Evolutionary conservation across 331 rosid species (phyloP).

Genomic region (Quercus phellos): DNA sequence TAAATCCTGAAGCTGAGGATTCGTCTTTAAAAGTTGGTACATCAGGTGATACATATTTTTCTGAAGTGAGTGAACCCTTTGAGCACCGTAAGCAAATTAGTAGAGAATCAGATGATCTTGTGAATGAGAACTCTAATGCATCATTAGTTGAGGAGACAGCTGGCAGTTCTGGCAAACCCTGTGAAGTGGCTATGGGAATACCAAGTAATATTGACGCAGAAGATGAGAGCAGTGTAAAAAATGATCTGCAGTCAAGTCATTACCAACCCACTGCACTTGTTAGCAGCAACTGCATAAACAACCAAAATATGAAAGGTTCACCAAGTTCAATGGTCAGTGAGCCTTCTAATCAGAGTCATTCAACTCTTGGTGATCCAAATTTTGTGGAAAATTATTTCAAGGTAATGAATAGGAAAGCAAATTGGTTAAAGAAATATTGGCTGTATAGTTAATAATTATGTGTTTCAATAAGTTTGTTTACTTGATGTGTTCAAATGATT

Average conservation of each 20-base stretch:
- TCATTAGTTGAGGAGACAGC: constrained; percentile 26
- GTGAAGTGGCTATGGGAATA: constrained; percentile 26
- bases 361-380: constrained; percentile 68
- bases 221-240: constrained; percentile 24
- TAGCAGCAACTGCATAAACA: constrained; percentile 28
- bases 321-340: constrained; percentile 31
- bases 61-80: constrained; percentile 27
- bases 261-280: constrained; percentile 38
- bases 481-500: not conserved
- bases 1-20: constrained; percentile 38
- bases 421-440: not conserved
- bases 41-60: constrained; percentile 28
- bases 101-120: constrained; percentile 30
- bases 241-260: constrained; percentile 34
- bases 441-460: not conserved
- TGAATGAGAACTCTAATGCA: constrained; percentile 28
- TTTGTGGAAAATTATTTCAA: constrained; percentile 93
- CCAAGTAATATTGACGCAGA: constrained; percentile 28
- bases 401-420: constrained; percentile 43
- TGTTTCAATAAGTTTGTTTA: not conserved
- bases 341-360: constrained; percentile 53
- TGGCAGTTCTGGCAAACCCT: constrained; percentile 27
- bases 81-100: constrained; percentile 21
- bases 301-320: constrained; percentile 24
- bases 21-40: constrained; percentile 29